phyloP scores from a whole-genome alignment of 164 flowering plant genomes.

The Berberis vulgaris region DNA sequence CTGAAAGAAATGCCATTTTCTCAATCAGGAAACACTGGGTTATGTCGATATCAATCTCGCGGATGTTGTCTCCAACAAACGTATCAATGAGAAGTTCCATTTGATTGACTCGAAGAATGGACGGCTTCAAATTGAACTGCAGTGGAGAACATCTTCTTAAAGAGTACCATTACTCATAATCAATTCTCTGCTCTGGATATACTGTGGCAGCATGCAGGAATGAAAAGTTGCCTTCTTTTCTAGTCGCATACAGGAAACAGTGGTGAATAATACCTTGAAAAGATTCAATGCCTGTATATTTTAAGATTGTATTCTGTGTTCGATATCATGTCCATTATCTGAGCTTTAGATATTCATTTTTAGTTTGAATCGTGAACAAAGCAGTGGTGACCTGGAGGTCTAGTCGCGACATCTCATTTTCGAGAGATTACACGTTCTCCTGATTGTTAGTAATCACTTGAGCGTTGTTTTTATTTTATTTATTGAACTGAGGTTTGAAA shows the following conservation, averaged over 20 bases:
- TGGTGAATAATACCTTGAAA: neutral
- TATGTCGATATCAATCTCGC: conserved; percentile 61
- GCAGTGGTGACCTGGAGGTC: too few species aligned
- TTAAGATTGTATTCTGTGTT: neutral
- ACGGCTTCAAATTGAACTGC: conserved; percentile 72
- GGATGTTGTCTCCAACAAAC: conserved; percentile 68
- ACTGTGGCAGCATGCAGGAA: neutral
- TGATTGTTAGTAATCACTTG: too few species aligned
- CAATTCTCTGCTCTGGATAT: neutral
- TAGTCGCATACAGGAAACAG: too few species aligned
- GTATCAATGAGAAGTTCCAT: conserved; percentile 82
- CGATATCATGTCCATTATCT: too few species aligned
- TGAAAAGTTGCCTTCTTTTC: too few species aligned
- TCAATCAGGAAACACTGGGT: conserved; percentile 64
- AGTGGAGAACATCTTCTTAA: conserved; percentile 64
- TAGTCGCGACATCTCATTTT: too few species aligned
- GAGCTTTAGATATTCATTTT: too few species aligned
- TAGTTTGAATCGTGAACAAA: neutral
- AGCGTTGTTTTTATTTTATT: too few species aligned
- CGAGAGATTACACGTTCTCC: too few species aligned
- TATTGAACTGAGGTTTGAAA: too few species aligned
- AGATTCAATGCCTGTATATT: neutral
- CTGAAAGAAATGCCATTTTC: neutral
- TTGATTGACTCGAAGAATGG: conserved; percentile 95
- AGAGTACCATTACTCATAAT: neutral